Conservation (phyloP, 306 rosid species). For the Medicago lupulina region DNA sequence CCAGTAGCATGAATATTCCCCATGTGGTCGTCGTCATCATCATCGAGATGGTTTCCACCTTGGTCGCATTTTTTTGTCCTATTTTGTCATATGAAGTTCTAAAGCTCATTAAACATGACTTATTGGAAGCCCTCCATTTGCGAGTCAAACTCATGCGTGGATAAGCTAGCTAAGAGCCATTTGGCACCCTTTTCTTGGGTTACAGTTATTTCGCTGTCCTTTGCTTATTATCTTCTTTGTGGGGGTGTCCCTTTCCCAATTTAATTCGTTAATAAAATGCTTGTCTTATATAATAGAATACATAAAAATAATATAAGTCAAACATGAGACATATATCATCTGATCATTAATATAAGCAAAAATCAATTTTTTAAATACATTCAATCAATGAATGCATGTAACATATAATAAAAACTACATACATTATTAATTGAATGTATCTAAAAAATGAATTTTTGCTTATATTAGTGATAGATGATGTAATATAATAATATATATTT, state of each 20-base stretch:
- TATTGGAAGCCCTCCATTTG: neutral
- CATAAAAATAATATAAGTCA: neutral
- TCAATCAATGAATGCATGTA: no score
- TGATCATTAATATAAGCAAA: no score
- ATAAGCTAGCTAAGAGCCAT: neutral
- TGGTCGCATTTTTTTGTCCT: neutral
- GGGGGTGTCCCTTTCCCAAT: neutral
- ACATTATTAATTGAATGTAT: no score
- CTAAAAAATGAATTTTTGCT: no score
- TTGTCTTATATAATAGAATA: neutral
- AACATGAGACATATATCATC: neutral
- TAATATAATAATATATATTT: neutral
- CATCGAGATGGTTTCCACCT: neutral
- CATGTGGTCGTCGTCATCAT: no score
- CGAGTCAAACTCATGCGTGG: neutral
- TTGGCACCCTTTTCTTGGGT: neutral
- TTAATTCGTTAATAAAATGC: neutral
- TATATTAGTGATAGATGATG: no score
- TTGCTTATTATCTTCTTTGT: neutral
- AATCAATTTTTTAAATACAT: no score
- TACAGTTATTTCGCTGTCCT: neutral
- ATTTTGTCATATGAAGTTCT: neutral
- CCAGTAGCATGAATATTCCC: no score
- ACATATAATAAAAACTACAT: no score
- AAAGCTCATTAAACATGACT: neutral